Evolutionary conservation across 2,329 filamentous ascomycete genomes (phyloP).

Genomic region (Sarocladium strictum): DNA sequence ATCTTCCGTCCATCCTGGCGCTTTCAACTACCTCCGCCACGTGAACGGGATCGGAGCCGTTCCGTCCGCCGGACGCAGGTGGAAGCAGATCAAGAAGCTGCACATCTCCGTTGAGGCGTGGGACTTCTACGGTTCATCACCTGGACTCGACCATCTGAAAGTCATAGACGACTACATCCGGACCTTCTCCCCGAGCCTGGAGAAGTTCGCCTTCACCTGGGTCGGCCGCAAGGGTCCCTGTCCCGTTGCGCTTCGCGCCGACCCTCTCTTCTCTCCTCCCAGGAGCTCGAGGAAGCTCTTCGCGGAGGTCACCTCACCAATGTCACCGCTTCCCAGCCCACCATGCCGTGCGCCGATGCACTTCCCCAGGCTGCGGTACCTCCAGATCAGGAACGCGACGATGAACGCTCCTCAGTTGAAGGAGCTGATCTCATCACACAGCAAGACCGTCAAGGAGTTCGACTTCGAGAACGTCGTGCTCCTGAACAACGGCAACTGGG

Average conservation of each 20-base stretch:
- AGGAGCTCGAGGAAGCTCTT: conserved; percentile 52
- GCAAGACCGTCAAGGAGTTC: conserved; percentile 65
- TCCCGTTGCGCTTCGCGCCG: conserved; percentile 63
- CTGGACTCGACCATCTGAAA: conserved; percentile 64
- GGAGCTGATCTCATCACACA: conserved; percentile 61
- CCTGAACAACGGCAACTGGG: conserved; percentile 65
- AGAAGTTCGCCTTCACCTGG: conserved; percentile 74
- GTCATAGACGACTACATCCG: conserved; percentile 78
- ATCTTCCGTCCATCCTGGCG: conserved; percentile 66
- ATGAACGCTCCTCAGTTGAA: conserved; percentile 68
- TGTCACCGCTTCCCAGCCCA: conserved; percentile 53
- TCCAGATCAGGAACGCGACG: conserved; percentile 66
- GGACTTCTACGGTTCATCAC: conserved; percentile 52
- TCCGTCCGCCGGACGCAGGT: conserved; percentile 64
- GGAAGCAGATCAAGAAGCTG: conserved; percentile 72
- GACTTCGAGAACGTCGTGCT: conserved; percentile 74
- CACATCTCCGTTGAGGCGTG: conserved; percentile 67
- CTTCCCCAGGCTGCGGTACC: conserved; percentile 61
- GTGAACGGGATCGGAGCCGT: conserved; percentile 67
- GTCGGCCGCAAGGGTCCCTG: conserved; percentile 68
- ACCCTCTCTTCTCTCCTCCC: conserved; percentile 57
- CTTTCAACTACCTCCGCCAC: conserved; percentile 72
- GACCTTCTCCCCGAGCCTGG: conserved; percentile 58
- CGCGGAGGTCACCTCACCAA: conserved; percentile 57
- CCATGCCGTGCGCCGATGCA: conserved; percentile 49